Evolutionary conservation across 192 early-diverging fungal species (phyloP), one percentile per base, ranked within the genome.

Genomic region (Spizellomyces punctatus): DNA sequence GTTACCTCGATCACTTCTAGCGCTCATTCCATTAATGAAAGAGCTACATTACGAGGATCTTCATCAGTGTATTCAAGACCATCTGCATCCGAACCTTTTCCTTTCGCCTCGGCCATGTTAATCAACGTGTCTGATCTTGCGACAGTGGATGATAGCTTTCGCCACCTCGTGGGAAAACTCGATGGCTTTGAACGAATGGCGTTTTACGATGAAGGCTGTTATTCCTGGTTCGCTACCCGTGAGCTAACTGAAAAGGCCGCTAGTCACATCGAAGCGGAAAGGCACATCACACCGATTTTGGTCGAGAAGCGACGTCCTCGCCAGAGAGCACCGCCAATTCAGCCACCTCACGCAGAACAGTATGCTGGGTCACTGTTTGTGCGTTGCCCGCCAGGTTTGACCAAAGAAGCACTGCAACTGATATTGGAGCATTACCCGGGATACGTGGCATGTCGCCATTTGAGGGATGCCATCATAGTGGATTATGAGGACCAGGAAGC

Each of bases 121-220:
- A 68, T 68, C 5, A 57, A 43, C 54, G 66, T 57, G 1, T 14
- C 49, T 16, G 66, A 68, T 8, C 66, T 68, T 19, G 5, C 68
- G 10, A 57, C 44, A 36, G 52, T 74, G 8, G 46, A 59, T 21
- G 67, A 69, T 48, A 71, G 49, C 45, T 42, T 74, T 4, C 64
- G 62, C 57, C 47, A 67, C 10, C 59, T 48, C 10, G 17, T 74
- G 5, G 64, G 58, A 5, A 49, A 56, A 0, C 60, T 74, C 22
- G 66, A 67, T 46, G 73, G 73, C 14, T 74, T 74, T 45, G 56
- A 71, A 27, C 64, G 67, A 19, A 59, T 74, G 6, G 12, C 55
- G 36, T 57, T 74, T 49, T 55, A 63, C 19, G 73, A 74, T 44
- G 73, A 74, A 43, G 73, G 73, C 9, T 71, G 56, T 54, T 74